phyloP scores from a whole-genome alignment of 345 rosid genomes.

The Raphanus raphanistrum region DNA sequence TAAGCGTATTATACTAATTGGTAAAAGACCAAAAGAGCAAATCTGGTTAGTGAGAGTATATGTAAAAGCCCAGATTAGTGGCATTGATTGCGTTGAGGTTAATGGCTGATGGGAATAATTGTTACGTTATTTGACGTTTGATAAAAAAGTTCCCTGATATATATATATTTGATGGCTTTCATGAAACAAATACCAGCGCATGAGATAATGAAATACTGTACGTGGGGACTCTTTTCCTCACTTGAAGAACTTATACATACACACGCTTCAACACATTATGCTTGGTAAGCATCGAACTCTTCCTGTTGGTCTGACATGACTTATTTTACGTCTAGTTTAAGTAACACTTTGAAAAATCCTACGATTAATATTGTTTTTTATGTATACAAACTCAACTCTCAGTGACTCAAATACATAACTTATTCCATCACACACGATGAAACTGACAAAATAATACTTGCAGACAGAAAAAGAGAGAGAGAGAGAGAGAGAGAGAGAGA shows the following conservation, averaged over 20 bases:
- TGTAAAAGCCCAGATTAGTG: conserved; percentile 20
- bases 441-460: neutral
- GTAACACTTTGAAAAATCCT: neutral
- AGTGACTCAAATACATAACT: neutral
- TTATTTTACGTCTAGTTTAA: neutral
- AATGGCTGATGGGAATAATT: conserved; percentile 8
- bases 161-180: neutral
- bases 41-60: neutral
- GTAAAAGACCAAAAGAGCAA: neutral
- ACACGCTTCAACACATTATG: conserved; percentile 1
- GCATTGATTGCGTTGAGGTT: conserved; percentile 32
- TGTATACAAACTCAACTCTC: neutral
- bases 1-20: neutral
- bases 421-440: neutral
- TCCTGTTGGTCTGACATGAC: neutral
- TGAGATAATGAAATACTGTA: neutral
- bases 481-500: neutral
- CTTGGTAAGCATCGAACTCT: neutral
- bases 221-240: neutral
- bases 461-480: neutral
- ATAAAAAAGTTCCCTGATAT: neutral
- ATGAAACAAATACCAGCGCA: neutral
- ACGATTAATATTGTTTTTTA: neutral
- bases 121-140: neutral
- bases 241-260: neutral